A percentile compares a stretch with the other conserved stretches of the same genome.
Conservation (phyloP, 768 basidiomycete species). For the Tephrocybe rancida region DNA sequence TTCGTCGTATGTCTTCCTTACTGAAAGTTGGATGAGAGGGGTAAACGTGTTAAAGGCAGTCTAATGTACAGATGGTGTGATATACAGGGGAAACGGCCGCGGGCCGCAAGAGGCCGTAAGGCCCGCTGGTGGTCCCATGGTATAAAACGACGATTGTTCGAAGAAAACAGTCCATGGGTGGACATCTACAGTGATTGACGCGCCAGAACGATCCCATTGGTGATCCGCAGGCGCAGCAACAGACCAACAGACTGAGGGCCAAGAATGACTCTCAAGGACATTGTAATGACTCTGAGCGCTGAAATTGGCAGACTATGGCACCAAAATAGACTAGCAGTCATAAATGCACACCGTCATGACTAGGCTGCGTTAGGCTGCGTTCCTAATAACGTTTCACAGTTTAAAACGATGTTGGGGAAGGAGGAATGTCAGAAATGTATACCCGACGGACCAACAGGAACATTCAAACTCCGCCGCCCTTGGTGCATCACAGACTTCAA, state of each 20-base stretch:
- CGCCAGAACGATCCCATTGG: neutral
- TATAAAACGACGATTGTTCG: neutral
- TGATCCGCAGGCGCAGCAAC: constrained; percentile 6
- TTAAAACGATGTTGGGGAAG: neutral
- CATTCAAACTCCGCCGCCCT: constrained; percentile 29
- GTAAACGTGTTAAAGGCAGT: no score
- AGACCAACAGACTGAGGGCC: neutral
- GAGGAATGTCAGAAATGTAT: neutral
- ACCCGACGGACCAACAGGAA: constrained; percentile 2
- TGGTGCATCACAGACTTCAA: constrained; percentile 12
- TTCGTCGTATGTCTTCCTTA: neutral
- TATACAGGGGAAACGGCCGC: neutral
- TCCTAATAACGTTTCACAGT: constrained; percentile 3
- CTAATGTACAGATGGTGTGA: neutral
- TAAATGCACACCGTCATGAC: neutral
- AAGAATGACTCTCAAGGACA: neutral
- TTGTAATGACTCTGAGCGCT: neutral
- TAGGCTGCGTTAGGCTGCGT: neutral
- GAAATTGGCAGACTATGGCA: neutral
- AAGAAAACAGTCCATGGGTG: neutral
- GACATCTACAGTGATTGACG: constrained; percentile 5
- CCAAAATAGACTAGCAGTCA: neutral
- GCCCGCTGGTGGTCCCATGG: constrained; percentile 6
- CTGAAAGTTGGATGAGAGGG: neutral
- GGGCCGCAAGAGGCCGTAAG: constrained; percentile 10